phyloP scores from a whole-genome alignment of 257 asterid species.

The Henckelia pumila region DNA sequence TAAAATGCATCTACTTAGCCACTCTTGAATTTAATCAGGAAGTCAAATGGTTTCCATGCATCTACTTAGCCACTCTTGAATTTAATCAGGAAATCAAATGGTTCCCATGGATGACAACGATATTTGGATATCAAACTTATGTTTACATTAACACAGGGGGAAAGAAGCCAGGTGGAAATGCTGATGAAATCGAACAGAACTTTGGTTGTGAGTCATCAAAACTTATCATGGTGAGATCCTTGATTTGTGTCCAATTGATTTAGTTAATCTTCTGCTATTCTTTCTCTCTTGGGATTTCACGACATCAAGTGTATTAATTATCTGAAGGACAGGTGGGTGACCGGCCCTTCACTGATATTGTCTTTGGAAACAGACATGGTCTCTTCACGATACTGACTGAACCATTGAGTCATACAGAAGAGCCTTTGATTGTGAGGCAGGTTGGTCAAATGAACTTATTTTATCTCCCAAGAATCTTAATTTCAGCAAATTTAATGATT shows the following conservation, averaged over 20 bases:
- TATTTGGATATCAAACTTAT: slow-evolving; percentile 23
- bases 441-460: slow-evolving; percentile 39
- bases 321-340: slow-evolving; percentile 79
- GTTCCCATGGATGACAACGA: slow-evolving; percentile 11
- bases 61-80: too few relatives aligned
- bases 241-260: background rate
- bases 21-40: background rate
- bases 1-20: too few relatives aligned
- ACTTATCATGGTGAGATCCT: slow-evolving; percentile 67
- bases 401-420: slow-evolving; percentile 75
- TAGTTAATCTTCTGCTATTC: slow-evolving; percentile 6
- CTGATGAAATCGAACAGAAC: slow-evolving; percentile 78
- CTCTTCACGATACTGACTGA: slow-evolving; percentile 82
- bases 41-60: slow-evolving; percentile 3
- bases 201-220: slow-evolving; percentile 81
- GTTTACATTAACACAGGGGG: slow-evolving; percentile 39
- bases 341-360: slow-evolving; percentile 90
- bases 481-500: background rate
- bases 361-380: slow-evolving; percentile 82
- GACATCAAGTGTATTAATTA: slow-evolving; percentile 20
- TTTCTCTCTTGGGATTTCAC: background rate
- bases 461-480: slow-evolving; percentile 6
- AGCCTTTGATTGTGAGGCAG: slow-evolving; percentile 83
- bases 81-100: slow-evolving; percentile 8
- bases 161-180: slow-evolving; percentile 95